Conservation (phyloP, 2,329 filamentous ascomycete species). For the Ophiocordyceps sinensis region DNA sequence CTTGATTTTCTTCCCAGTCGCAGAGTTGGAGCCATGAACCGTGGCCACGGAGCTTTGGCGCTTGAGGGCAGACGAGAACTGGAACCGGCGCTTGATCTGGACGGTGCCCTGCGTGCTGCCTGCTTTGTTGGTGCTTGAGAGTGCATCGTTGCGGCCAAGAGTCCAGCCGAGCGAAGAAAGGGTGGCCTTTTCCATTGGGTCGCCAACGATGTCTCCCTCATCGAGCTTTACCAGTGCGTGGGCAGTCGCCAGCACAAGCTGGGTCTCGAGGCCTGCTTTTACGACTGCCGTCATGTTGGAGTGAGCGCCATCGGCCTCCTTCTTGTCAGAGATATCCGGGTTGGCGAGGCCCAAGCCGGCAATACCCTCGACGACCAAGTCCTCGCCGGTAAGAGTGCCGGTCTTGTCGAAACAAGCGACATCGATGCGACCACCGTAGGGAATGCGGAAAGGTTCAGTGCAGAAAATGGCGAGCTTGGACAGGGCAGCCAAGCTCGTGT, state of each 20-base stretch:
- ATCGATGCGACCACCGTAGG: constrained; percentile 88
- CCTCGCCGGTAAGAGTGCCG: constrained; percentile 88
- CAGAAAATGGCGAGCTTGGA: constrained; percentile 97
- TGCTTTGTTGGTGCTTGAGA: constrained; percentile 44
- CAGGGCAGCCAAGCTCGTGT: constrained; percentile 87
- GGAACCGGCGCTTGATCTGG: constrained; percentile 92
- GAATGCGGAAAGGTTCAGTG: constrained; percentile 96
- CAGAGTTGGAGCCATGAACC: constrained; percentile 55
- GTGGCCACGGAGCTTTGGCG: constrained; percentile 89
- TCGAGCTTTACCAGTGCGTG: constrained; percentile 93
- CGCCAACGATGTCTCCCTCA: constrained; percentile 91
- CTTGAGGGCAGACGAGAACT: constrained; percentile 94
- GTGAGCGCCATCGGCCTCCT: constrained; percentile 69
- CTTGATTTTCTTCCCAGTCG: constrained; percentile 60
- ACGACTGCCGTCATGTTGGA: constrained; percentile 60
- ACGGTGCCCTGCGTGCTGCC: constrained; percentile 48
- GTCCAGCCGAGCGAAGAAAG: constrained; percentile 80
- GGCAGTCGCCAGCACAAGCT: constrained; percentile 83
- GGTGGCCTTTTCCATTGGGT: constrained; percentile 98
- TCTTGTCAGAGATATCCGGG: constrained; percentile 45
- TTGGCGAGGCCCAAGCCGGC: constrained; percentile 70
- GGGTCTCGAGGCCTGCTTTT: constrained; percentile 64
- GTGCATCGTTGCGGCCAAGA: constrained; percentile 75
- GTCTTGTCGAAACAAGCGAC: constrained; percentile 98
- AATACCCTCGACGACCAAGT: constrained; percentile 92